Conservation (phyloP, 2,329 filamentous ascomycete genomes). For the Paracoccidioides brasiliensis region DNA sequence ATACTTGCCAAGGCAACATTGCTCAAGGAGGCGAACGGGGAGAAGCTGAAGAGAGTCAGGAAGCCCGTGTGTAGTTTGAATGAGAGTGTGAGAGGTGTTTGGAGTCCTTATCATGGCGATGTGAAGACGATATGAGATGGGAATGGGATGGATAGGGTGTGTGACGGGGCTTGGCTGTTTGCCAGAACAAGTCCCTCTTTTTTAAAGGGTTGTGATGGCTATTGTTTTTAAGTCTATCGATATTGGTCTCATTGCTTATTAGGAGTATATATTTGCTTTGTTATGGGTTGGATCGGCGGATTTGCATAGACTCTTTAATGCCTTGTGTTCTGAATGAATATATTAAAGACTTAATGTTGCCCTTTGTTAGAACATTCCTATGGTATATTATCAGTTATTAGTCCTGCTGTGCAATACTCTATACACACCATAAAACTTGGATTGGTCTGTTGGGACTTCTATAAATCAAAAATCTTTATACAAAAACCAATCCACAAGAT, state of each 20-base stretch:
- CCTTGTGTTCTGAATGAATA: not conserved
- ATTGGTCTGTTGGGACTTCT: no score
- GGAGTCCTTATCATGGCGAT: constrained; percentile 50
- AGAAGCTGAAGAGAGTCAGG: constrained; percentile 39
- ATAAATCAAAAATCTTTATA: not conserved
- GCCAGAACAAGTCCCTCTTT: no score
- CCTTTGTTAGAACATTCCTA: not conserved
- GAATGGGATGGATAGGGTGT: constrained; percentile 3
- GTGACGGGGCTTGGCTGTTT: not conserved
- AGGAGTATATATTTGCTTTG: constrained; percentile 2
- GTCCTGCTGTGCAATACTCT: not conserved
- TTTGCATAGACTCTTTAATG: not conserved
- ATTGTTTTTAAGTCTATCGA: not conserved
- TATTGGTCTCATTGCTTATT: constrained; percentile 1
- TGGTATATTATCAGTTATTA: not conserved
- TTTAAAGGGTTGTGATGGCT: not conserved
- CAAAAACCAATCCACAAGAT: not conserved
- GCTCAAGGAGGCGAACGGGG: constrained; percentile 35
- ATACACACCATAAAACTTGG: no score
- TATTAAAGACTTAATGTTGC: not conserved
- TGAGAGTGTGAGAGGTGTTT: constrained; percentile 52
- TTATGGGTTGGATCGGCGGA: not conserved
- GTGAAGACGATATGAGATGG: constrained; percentile 35
- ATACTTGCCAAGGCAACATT: constrained; percentile 61
- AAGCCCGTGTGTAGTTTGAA: constrained; percentile 50